Conservation (phyloP, 2,329 filamentous ascomycete genomes). For the Coleophoma crateriformis region DNA sequence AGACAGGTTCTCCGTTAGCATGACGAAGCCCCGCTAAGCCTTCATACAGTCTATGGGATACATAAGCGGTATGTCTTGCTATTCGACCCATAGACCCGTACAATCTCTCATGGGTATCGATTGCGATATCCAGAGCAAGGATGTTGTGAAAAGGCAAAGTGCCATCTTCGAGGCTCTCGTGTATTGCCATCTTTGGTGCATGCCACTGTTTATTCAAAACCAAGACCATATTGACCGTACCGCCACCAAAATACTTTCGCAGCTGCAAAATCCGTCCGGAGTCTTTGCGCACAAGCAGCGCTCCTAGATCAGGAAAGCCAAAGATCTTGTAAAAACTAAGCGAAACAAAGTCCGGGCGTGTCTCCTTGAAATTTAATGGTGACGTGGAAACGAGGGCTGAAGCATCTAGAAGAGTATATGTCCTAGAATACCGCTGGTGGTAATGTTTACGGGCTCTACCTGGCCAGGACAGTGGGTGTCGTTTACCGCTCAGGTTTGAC, state of each 20-base stretch:
- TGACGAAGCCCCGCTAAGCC: constrained; percentile 40
- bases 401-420: constrained; percentile 77
- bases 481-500: constrained; percentile 49
- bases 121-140: constrained; percentile 69
- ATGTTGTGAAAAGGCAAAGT: constrained; percentile 89
- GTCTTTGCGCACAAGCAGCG: constrained; percentile 70
- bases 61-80: constrained; percentile 62
- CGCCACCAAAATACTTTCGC: constrained; percentile 83
- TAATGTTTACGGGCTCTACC: constrained; percentile 34
- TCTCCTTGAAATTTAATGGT: constrained; percentile 56
- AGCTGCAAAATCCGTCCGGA: constrained; percentile 57
- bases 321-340: constrained; percentile 95
- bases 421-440: constrained; percentile 13
- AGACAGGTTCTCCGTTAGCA: constrained; percentile 35
- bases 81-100: constrained; percentile 67
- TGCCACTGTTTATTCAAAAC: constrained; percentile 70
- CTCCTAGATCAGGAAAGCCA: constrained; percentile 87
- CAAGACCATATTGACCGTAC: constrained; percentile 85
- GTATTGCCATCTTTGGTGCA: constrained; percentile 72
- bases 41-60: constrained; percentile 53
- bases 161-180: constrained; percentile 83
- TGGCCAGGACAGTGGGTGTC: constrained; percentile 68
- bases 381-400: constrained; percentile 76
- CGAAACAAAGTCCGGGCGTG: constrained; percentile 76
- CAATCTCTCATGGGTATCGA: constrained; percentile 61